Evolutionary conservation across 495 filamentous ascomycete species (phyloP), one percentile per base, ranked within the genome.

Genomic region (Trypethelium eluteriae): DNA sequence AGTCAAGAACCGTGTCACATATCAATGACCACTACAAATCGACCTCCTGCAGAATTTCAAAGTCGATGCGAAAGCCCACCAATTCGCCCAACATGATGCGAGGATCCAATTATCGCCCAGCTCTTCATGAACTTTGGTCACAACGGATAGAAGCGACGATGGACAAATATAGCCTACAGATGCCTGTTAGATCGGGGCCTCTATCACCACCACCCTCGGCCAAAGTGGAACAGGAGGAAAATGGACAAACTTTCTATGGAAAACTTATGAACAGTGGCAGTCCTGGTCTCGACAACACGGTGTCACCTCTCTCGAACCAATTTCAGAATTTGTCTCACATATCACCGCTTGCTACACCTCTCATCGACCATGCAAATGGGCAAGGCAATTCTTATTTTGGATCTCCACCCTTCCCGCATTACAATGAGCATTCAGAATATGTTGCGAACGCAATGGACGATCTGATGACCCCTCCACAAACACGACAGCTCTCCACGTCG

Each of bases 81-180:
- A 67, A 69, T 61, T 71, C 70, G 16, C 35, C 68, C 56, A 75
- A 70, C 39, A 78, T 78, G 76, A 75, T 76, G 75, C 71, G 61
- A 39, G 70, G 74, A 6, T 74, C 74, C 25, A 70, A 74, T 56
- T 75, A 71, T 65, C 69, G 70, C 7, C 38, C 67, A 2, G 70
- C 67, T 18, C 67, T 71, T 63, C 70, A 68, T 56, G 74, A 75
- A 34, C 39, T 73, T 11, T 76, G 74, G 74, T 63, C 67, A 2
- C 67, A 72, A 38, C 72, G 71, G 38, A 66, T 68, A 16, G 70
- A 74, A 32, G 25, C 64, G 3, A 53, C 67, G 39, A 56, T 68
- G 25, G 69, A 78, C 44, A 73, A 66, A 64, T 76, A 75, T 67
- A 71, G 74, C 44, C 49, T 75, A 2, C 62, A 71, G n/a, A 50